Percentiles rank a stretch among this genome's conserved stretches.
Evolutionary conservation across 768 basidiomycete species (phyloP).

Genomic region (Panaeolus papilionaceus): DNA sequence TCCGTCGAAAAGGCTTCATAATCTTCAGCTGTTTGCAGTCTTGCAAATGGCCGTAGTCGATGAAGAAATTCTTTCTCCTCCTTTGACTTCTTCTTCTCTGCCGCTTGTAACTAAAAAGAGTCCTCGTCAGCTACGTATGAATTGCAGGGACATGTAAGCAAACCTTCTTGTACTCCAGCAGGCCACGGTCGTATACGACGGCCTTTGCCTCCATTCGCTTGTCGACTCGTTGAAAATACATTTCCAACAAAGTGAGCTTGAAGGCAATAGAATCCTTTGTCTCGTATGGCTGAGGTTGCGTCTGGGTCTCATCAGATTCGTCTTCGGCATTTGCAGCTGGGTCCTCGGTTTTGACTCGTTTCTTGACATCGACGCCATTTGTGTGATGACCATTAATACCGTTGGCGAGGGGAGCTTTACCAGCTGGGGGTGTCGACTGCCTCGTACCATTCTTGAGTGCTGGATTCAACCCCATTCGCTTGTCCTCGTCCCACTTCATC

Average conservation of each 20-base stretch:
- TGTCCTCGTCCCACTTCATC: slow-evolving; percentile 56
- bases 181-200: slow-evolving; percentile 89
- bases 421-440: slow-evolving; percentile 38
- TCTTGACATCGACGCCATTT: slow-evolving; percentile 47
- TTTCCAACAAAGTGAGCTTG: slow-evolving; percentile 89
- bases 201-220: slow-evolving; percentile 86
- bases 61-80: slow-evolving; percentile 93
- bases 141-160: slow-evolving; percentile 23
- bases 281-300: slow-evolving; percentile 81
- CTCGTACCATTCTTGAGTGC: slow-evolving; percentile 23
- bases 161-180: slow-evolving; percentile 96
- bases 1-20: slow-evolving; percentile 90
- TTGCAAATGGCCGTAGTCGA: slow-evolving; percentile 89
- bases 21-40: slow-evolving; percentile 89
- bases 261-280: slow-evolving; percentile 83
- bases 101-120: slow-evolving; percentile 76
- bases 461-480: slow-evolving; percentile 35
- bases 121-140: slow-evolving; percentile 14
- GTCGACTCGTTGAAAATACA: slow-evolving; percentile 89
- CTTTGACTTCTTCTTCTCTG: slow-evolving; percentile 88
- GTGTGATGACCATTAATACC: slow-evolving; percentile 53
- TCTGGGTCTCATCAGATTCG: slow-evolving; percentile 61
- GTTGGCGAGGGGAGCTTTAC: slow-evolving; percentile 47
- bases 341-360: slow-evolving; percentile 54
- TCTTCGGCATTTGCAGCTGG: slow-evolving; percentile 56